Evolutionary conservation across 2,329 filamentous ascomycete genomes (phyloP).

Genomic region (Trichophyton mentagrophytes): DNA sequence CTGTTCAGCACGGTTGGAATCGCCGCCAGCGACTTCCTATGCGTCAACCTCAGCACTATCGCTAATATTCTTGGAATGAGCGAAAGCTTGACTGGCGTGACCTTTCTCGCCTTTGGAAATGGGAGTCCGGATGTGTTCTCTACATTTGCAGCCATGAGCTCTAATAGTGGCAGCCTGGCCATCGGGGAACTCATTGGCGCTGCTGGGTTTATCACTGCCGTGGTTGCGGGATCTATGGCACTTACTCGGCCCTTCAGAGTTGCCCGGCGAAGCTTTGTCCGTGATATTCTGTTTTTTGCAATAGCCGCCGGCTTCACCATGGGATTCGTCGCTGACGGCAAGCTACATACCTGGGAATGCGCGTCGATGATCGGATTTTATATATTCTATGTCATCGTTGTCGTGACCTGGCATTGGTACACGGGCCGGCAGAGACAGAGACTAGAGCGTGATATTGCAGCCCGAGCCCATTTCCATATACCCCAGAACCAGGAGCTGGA

Average conservation of each 20-base stretch:
- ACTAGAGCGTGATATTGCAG: slow-evolving; percentile 54
- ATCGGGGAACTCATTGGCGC: slow-evolving; percentile 91
- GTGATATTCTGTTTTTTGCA: slow-evolving; percentile 88
- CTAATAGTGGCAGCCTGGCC: slow-evolving; percentile 91
- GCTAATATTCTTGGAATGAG: slow-evolving; percentile 80
- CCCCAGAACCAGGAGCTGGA: slow-evolving; percentile 48
- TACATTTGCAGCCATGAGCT: slow-evolving; percentile 95
- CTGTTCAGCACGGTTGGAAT: slow-evolving; percentile 97
- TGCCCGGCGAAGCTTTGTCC: slow-evolving; percentile 73
- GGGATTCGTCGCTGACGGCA: slow-evolving; percentile 73
- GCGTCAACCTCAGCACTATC: slow-evolving; percentile 89
- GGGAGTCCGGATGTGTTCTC: slow-evolving; percentile 97
- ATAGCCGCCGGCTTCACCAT: slow-evolving; percentile 76
- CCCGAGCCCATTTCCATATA: slow-evolving; percentile 60
- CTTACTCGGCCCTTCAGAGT: slow-evolving; percentile 91
- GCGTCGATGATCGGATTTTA: slow-evolving; percentile 84
- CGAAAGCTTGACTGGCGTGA: slow-evolving; percentile 91
- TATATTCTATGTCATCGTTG: slow-evolving; percentile 72
- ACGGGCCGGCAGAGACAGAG: slow-evolving; percentile 49
- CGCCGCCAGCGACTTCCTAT: slow-evolving; percentile 96
- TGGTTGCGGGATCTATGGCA: slow-evolving; percentile 95
- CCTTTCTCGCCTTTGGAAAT: slow-evolving; percentile 92
- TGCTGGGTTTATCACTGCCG: slow-evolving; percentile 88
- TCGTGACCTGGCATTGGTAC: slow-evolving; percentile 89
- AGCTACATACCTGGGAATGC: slow-evolving; percentile 79